A percentile compares a stretch with the other conserved stretches of the same genome.
Conservation (phyloP, 1,284 basidiomycete species). For the Ustilago loliicola region DNA sequence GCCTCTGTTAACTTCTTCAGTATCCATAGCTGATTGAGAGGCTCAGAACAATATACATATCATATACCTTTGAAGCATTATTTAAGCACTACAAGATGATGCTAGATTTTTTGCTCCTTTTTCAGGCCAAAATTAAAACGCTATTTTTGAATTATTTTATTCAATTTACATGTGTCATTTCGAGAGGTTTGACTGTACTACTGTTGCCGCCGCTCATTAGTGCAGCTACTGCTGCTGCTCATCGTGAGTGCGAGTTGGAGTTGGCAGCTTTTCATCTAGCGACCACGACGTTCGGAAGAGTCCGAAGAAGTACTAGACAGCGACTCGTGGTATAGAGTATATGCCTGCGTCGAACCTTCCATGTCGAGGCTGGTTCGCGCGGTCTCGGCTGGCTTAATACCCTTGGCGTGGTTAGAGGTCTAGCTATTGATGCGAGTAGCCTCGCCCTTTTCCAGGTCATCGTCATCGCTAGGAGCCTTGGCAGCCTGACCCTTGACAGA, state of each 20-base stretch:
- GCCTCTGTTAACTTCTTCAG: too few relatives aligned
- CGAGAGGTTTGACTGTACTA: too few relatives aligned
- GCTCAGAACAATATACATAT: too few relatives aligned
- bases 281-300: conserved; percentile 2
- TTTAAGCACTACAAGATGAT: too few relatives aligned
- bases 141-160: too few relatives aligned
- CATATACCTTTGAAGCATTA: too few relatives aligned
- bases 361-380: conserved; percentile 15
- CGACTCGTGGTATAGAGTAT: conserved; percentile 18
- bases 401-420: background rate
- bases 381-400: conserved; percentile 6
- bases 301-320: background rate
- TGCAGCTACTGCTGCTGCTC: background rate
- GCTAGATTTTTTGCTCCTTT: too few relatives aligned
- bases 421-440: conserved; percentile 18
- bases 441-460: conserved; percentile 31
- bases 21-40: too few relatives aligned
- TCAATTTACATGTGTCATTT: too few relatives aligned
- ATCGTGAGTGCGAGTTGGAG: background rate
- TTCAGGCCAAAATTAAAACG: too few relatives aligned
- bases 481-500: conserved; percentile 7
- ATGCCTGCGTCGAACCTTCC: conserved; percentile 14
- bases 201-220: too few relatives aligned
- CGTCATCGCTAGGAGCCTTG: conserved; percentile 7
- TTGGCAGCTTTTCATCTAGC: background rate